phyloP scores from a whole-genome alignment of 1,284 basidiomycete genomes.

The Sporisorium iseilematis-ciliati region DNA sequence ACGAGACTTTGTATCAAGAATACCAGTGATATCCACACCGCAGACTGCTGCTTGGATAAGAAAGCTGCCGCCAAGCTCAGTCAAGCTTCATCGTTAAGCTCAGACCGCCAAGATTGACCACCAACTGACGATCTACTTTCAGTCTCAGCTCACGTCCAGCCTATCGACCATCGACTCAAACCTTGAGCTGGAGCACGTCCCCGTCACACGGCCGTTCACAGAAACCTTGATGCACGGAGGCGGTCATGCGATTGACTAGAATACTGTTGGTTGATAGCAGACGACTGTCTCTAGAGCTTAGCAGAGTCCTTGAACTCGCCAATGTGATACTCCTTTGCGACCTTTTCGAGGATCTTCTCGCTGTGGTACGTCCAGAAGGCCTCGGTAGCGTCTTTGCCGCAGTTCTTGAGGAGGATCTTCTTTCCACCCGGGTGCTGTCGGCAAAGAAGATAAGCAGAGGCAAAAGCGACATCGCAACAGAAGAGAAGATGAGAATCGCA shows the following conservation, averaged over 20 bases:
- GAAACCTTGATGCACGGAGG: not conserved
- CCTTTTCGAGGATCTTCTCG: slow-evolving; percentile 65
- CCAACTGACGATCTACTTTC: too few species aligned
- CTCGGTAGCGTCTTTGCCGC: slow-evolving; percentile 67
- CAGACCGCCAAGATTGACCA: too few species aligned
- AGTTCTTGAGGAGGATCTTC: slow-evolving; percentile 69
- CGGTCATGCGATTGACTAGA: not conserved
- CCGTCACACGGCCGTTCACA: not conserved
- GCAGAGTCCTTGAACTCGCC: slow-evolving; percentile 63
- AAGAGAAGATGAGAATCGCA: not conserved
- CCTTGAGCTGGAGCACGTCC: not conserved
- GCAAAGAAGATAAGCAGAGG: not conserved
- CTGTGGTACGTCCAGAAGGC: slow-evolving; percentile 67
- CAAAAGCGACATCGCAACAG: not conserved
- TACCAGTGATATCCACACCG: too few species aligned
- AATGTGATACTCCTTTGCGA: slow-evolving; percentile 58
- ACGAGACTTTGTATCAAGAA: too few species aligned
- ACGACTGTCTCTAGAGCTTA: slow-evolving; percentile 46
- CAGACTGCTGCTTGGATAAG: too few species aligned
- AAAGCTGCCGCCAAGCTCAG: too few species aligned
- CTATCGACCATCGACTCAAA: not conserved
- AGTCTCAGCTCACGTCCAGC: not conserved
- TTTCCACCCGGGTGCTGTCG: slow-evolving; percentile 68
- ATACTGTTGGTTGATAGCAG: slow-evolving; percentile 10
- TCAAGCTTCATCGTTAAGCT: too few species aligned